Conservation (phyloP, 2,329 filamentous ascomycete species). For the Ophiostoma perfectum region DNA sequence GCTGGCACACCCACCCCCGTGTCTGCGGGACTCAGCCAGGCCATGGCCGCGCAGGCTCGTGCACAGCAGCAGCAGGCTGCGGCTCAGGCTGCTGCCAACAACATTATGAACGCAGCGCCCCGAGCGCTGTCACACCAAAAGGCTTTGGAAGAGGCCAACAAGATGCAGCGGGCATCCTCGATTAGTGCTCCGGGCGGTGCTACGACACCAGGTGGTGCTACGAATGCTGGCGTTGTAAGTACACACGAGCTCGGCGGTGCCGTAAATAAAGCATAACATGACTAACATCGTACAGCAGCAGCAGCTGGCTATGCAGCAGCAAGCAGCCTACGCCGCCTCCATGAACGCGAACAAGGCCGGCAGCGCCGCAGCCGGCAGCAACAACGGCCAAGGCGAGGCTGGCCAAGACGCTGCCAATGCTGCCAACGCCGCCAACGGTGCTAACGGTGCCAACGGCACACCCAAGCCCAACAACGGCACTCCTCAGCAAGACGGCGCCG, state of each 20-base stretch:
- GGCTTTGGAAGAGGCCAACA: conserved; percentile 47
- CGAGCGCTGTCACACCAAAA: conserved; percentile 46
- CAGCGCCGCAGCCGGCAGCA: background rate
- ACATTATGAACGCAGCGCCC: conserved; percentile 35
- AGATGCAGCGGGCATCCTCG: conserved; percentile 24
- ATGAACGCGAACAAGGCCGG: conserved; percentile 3
- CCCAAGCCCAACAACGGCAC: conserved; percentile 16
- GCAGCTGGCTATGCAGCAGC: conserved; percentile 47
- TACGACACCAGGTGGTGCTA: conserved; percentile 15
- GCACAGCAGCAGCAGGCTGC: conserved; percentile 15
- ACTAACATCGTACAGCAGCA: conserved; percentile 21
- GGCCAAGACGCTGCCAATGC: conserved; percentile 14
- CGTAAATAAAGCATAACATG: conserved; percentile 17
- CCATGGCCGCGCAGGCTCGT: conserved; percentile 5
- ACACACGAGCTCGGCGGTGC: too few relatives aligned
- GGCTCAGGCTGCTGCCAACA: conserved; percentile 12
- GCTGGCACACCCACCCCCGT: conserved; percentile 46
- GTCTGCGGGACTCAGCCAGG: conserved; percentile 30
- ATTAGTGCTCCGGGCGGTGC: background rate
- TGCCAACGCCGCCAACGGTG: conserved; percentile 29
- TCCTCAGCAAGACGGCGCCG: conserved; percentile 18
- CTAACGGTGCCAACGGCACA: conserved; percentile 17
- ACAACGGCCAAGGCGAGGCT: conserved; percentile 7
- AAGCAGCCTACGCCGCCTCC: conserved; percentile 43
- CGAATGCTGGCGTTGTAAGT: background rate